These are phyloP conservation scores for Dactylellina parvicollis DNA, from an alignment of 2,329 filamentous ascomycete genomes.

Conservation along the genomic window DNA sequence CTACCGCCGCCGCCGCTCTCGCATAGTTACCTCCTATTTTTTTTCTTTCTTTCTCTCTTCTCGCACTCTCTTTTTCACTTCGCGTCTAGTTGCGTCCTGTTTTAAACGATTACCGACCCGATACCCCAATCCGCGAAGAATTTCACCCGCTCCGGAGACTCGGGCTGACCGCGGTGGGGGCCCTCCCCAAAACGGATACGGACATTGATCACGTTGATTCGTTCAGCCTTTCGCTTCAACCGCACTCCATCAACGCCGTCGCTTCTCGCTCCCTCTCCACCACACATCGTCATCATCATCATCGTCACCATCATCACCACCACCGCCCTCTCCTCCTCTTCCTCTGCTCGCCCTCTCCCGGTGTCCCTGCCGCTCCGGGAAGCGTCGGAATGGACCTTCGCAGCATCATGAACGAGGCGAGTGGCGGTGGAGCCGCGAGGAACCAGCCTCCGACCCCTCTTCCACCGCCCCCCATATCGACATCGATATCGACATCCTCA, in stretches of 20 bases:
- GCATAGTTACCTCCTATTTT: neutral
- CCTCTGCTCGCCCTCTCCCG: constrained; percentile 24
- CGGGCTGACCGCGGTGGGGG: constrained; percentile 39
- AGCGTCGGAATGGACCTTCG: constrained; percentile 57
- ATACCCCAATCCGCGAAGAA: constrained; percentile 15
- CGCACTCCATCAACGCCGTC: constrained; percentile 29
- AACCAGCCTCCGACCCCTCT: constrained; percentile 46
- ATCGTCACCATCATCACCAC: neutral
- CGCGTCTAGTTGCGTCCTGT: too few species aligned
- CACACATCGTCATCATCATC: constrained; percentile 5
- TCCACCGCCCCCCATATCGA: constrained; percentile 21
- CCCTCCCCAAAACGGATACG: constrained; percentile 42
- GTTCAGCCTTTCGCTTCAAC: constrained; percentile 48
- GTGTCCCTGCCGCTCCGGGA: constrained; percentile 15
- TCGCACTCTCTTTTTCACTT: too few species aligned
- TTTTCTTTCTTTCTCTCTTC: neutral
- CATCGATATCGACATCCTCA: neutral
- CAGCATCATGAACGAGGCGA: constrained; percentile 57
- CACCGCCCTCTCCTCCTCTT: constrained; percentile 9
- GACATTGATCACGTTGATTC: constrained; percentile 51
- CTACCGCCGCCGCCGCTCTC: too few species aligned
- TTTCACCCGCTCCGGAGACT: constrained; percentile 24
- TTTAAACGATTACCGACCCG: too few species aligned
- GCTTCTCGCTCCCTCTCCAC: neutral
- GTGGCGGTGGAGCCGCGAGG: constrained; percentile 49